Base-by-base conservation (phyloP, 2,329 filamentous ascomycete species). In the Trichoderma sp. region DNA sequence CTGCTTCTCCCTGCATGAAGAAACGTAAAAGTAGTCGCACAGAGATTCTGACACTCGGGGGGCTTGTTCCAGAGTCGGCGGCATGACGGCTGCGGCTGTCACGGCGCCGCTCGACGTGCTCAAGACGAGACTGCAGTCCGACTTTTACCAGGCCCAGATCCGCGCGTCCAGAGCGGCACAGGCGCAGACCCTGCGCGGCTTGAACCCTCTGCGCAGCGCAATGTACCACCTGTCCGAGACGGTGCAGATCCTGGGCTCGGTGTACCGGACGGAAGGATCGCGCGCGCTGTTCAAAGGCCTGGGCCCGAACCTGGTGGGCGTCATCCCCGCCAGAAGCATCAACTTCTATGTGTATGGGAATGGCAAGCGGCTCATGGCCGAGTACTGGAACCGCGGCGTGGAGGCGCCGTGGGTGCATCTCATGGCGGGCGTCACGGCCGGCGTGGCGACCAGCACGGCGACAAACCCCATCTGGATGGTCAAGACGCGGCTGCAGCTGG, bases 391-490 rank as follows among this genome's bases (percentile, higher is more conserved):
- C 79, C 76, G 87, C 72, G 88, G 90, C 58, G 77, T 89, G 73
- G 87, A 93, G 75, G 86, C 88, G 15, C 86, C 91, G 0, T 91
- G 87, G 84, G 89, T 97, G 12, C 93, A 97, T 77, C 84, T 97
- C 9, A 82, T 87, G 56, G 90, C 93, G 1, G 94, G 92, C 5
- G 88, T 91, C 1, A 84, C 86, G 17, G 93, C 94, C 1, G 94
- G 94, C 2, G 87, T 97, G 52, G 89, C 90, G 7, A 97, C 94
- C 0, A 92, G 92, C 56, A 97, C 94, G 1, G 92, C 91, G 25
- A 98, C 94, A 42, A 97, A 97, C 79, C 94, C 94, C 1, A 97
- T 98, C 75, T 98, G 94, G 94, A 86, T 98, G 70, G 89, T 98
- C 76, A 98, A 98, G 84, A 98, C 94, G 48, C 85, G 94, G 35